Evolutionary conservation across 2,329 filamentous ascomycete genomes (phyloP), one percentile per base, ranked within the genome.

Genomic region (Phaeosphaeria sp.): DNA sequence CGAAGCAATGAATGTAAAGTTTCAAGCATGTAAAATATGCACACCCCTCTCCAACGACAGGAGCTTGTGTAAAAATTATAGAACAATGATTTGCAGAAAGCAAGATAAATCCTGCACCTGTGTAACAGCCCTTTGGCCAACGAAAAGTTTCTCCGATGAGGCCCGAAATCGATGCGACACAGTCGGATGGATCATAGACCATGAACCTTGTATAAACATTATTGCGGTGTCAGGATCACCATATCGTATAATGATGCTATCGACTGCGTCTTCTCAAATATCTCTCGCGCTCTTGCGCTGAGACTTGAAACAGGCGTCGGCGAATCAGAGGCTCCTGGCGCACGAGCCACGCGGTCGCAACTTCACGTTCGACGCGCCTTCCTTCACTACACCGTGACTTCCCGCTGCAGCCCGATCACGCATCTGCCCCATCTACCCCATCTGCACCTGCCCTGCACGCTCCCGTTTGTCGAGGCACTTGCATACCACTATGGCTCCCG

Each of bases 371-470:
- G 58, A 68, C 73, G 72, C 73, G 73, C 68, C 64, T 73, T 58
- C 66, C 62, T 68, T 69, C 68, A 71, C 65, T 55, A 58, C 73
- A 67, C 61, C 66, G 70, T 68, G 64, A 71, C 71, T 68, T 68
- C 69, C 68, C 64, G 66, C 54, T 54, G 58, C 62, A 60, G 63
- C 60, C 61, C 60, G 49, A 43, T 18, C 27, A 25, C 50, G 59
- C 64, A 60, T 50, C 64, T 49, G 60, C 54, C 22, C 63, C 30
- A 64, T 54, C 62, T 59, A 58, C 59, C 61, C 62, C 52, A 46
- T 56, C n/a, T 49, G 50, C 46, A 46, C 58, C 54, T 52, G 49
- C 58, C 54, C 58, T 66, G 64, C 56, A 55, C 52, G 50, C 53
- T 49, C 48, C 58, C 63, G 54, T 58, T 56, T 41, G 50, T 59